These are phyloP conservation scores for Salvia miltiorrhiza DNA, from an alignment of 257 asterid genomes.

Conservation along the genomic window DNA sequence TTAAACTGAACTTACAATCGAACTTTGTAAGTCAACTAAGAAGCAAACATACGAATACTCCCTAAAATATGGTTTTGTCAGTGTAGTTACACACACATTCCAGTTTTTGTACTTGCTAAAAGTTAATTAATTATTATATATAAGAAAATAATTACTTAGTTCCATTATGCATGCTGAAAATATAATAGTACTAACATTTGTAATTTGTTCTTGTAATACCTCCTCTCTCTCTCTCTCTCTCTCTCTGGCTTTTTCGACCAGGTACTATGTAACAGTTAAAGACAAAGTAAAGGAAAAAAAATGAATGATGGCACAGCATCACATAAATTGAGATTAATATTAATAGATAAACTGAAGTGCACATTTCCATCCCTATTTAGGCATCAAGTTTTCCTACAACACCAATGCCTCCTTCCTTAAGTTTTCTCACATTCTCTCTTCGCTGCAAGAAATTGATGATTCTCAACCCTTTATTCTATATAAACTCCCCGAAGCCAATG, in stretches of 20 bases:
- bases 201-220: too few species aligned
- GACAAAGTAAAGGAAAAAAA: slow-evolving; percentile 18
- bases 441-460: slow-evolving; percentile 58
- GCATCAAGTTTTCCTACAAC: slow-evolving; percentile 45
- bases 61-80: too few species aligned
- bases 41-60: too few species aligned
- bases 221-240: neutral
- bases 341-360: neutral
- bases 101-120: too few species aligned
- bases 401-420: slow-evolving; percentile 57
- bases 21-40: too few species aligned
- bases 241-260: slow-evolving; percentile 11
- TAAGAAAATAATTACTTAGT: too few species aligned
- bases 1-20: too few species aligned
- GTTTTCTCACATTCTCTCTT: slow-evolving; percentile 49
- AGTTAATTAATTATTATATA: too few species aligned
- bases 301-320: neutral
- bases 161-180: too few species aligned
- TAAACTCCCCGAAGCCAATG: slow-evolving; percentile 25
- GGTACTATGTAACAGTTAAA: slow-evolving; percentile 43
- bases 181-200: too few species aligned
- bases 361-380: slow-evolving; percentile 37
- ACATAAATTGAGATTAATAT: neutral
- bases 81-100: too few species aligned
- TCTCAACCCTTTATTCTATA: slow-evolving; percentile 43